Evolutionary conservation across 2,329 filamentous ascomycete species (phyloP), one percentile per base, ranked within the genome.

Genomic region (Fusarium vanettenii): DNA sequence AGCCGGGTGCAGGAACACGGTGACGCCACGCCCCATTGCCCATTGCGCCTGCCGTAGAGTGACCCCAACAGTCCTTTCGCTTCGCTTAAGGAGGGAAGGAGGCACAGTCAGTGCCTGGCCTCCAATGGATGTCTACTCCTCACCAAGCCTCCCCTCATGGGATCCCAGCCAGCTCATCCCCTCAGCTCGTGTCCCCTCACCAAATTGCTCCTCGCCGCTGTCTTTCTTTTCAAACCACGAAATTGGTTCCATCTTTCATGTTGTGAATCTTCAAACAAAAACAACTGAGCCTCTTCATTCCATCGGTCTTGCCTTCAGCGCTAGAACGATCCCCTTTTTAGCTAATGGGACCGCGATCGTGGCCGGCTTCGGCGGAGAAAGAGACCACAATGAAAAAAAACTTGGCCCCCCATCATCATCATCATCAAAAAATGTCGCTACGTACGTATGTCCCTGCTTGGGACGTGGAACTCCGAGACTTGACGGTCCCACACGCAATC

Each of bases 1-100:
- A 60, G 57, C 27, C 31, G 48, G 22, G 66, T 66, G 66, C 69
- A 71, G 69, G 69, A 71, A 71, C 69, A 66, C 62, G 48, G 57
- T 39, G 57, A 63, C 61, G 69, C 69, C 69, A 66, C 69, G 45
- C 52, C 52, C 33, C 55, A 27, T 57, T 50, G 31, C 20, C 43
- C 20, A 67, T 68, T 33, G 55, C 50, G 29, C 68, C 68, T 68
- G 52, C 39, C 66, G 20, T 27, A 37, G 35, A 61, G 48, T 39
- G 25, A 62, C 41, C 45, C 60, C 45, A 63, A 63, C 60, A 50
- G 43, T 48, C 27, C 22, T 14, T 16, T 50, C 16, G 25, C 22
- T 11, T 62, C 39, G 37, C 59, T 41, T 41, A 18, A 29, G 39
- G 22, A 56, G 29, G 33, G 27, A 52, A n/a, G 18, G 27, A 52